These are phyloP conservation scores for Cardamine chenopodiifolia DNA, from an alignment of 345 rosid genomes.

Conservation along the genomic window DNA sequence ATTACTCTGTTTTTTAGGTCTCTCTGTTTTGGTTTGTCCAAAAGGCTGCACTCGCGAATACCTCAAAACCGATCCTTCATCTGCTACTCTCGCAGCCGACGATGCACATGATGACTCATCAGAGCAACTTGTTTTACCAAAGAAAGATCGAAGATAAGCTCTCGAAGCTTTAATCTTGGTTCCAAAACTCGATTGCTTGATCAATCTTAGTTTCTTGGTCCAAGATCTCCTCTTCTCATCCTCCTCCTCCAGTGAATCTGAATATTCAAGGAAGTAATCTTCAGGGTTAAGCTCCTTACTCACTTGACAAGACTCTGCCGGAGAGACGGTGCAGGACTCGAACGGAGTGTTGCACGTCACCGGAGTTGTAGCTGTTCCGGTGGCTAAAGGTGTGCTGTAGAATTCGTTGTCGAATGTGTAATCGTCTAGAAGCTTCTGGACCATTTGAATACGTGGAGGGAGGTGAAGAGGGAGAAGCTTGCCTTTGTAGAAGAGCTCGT, in stretches of 20 bases:
- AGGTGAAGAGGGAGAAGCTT: conserved; percentile 91
- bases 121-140: conserved; percentile 68
- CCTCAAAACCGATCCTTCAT: conserved; percentile 48
- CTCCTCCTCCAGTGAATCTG: conserved; percentile 28
- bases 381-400: conserved; percentile 66
- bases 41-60: conserved; percentile 38
- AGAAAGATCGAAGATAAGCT: conserved; percentile 69
- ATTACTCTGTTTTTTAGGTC: conserved; percentile 45
- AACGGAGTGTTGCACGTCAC: conserved; percentile 69
- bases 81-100: conserved; percentile 48
- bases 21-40: conserved; percentile 57
- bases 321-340: conserved; percentile 83
- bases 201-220: conserved; percentile 61
- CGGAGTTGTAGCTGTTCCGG: conserved; percentile 59
- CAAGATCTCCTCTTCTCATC: conserved; percentile 64
- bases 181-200: conserved; percentile 61
- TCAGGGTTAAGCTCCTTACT: conserved; percentile 74
- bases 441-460: conserved; percentile 75
- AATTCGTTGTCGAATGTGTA: conserved; percentile 58
- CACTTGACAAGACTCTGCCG: conserved; percentile 68
- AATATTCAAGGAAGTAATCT: conserved; percentile 52
- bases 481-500: conserved; percentile 94
- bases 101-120: conserved; percentile 49
- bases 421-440: conserved; percentile 62
- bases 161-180: conserved; percentile 75